A percentile compares a stretch with the other conserved stretches of the same genome.
phyloP scores from a whole-genome alignment of 2,329 filamentous ascomycete species.

The Sporothrix sp. region DNA sequence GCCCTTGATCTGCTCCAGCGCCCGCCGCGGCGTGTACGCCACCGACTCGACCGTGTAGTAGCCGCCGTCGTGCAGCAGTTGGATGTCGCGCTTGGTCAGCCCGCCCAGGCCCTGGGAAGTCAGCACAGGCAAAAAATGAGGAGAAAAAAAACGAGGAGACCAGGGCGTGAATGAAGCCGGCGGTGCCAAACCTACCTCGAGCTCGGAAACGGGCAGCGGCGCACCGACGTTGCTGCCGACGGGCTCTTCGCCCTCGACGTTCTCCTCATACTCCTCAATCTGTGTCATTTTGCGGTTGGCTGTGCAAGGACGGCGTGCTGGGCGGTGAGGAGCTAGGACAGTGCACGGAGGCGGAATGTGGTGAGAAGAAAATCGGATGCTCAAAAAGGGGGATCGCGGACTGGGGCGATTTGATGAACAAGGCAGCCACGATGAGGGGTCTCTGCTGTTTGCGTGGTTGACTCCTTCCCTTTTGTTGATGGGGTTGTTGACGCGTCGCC shows the following conservation, averaged over 20 bases:
- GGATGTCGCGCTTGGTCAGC: slow-evolving; percentile 90
- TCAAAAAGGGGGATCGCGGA: not conserved
- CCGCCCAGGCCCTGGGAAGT: slow-evolving; percentile 65
- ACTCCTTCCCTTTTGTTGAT: not conserved
- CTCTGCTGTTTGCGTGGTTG: not conserved
- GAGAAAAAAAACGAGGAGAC: not conserved
- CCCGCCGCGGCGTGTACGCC: slow-evolving; percentile 76
- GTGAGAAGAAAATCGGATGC: no score
- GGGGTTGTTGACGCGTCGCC: slow-evolving; percentile 18
- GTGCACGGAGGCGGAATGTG: no score
- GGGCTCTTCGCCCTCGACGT: slow-evolving; percentile 49
- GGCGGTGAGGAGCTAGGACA: no score
- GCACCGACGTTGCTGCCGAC: slow-evolving; percentile 73
- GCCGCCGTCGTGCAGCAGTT: slow-evolving; percentile 81
- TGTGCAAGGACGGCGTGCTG: no score
- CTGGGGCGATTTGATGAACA: no score
- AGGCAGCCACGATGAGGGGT: slow-evolving; percentile 5
- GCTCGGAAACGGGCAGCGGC: slow-evolving; percentile 74
- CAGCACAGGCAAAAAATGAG: not conserved
- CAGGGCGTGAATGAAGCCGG: no score
- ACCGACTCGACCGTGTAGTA: slow-evolving; percentile 94
- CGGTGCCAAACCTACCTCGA: slow-evolving; percentile 81
- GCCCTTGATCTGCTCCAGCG: slow-evolving; percentile 90
- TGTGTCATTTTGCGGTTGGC: slow-evolving; percentile 31
- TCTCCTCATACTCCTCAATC: slow-evolving; percentile 57